Evolutionary conservation across 2,329 filamentous ascomycete genomes (phyloP), one percentile per base, ranked within the genome.

Genomic region (Colletotrichum magnum): DNA sequence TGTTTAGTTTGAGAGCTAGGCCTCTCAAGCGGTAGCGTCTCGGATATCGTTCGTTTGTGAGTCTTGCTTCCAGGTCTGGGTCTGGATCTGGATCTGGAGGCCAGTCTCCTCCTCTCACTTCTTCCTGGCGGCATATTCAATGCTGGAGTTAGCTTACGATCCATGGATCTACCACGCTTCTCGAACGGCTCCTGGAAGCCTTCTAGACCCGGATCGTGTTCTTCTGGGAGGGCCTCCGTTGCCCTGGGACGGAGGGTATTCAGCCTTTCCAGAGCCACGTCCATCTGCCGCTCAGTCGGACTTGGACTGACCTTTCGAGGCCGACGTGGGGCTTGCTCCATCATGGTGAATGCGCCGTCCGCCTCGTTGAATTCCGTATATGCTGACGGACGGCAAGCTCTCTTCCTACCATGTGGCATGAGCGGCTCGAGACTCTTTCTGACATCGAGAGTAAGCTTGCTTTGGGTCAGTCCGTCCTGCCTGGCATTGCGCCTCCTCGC

Each of bases 11-110:
- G n/a, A 2, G 21, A n/a, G 26, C 16, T 43, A 6, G 39, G 24
- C 26, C 21, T 57, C 56, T 67, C 63, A 12, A 69, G 52, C 26
- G 67, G 62, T 9, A 67, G 18, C 45, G 47, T 47, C n/a, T 61
- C 61, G 10, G 66, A 69, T 39, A 32, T 65, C 54, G 59, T 69
- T 6, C 66, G 43, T 13, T 57, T 60, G 45, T 69, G 67, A n/a
- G 51, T 43, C 50, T 61, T 69, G 28, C 12, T 53, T 13, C 45
- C 52, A 6, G 54, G 61, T 4, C 32, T 65, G 15, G 62, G 61
- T 4, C 32, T 65, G 15, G 62, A 67, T 39, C 32, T 65, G 15
- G 62, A 67, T 39, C 51, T 61, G 18, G 62, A 61, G 32, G 45
- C 51, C 18, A 69, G 24, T 13, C 51, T 61, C 18, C 47, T 65